Evolutionary conservation across 306 rosid species (phyloP).

Genomic region (Senna siamea): DNA sequence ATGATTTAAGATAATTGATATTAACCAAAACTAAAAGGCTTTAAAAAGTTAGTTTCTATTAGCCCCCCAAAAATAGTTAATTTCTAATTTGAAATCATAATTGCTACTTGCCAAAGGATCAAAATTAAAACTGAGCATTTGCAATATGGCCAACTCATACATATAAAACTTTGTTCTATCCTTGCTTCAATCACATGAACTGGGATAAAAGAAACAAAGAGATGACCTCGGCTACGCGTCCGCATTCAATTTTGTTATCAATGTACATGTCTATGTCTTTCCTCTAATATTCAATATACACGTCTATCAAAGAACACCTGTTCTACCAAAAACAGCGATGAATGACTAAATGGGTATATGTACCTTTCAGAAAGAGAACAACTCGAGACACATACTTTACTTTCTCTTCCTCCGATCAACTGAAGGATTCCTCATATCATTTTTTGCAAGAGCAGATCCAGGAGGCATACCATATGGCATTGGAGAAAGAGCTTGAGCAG

Average conservation of each 20-base stretch:
- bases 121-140: neutral
- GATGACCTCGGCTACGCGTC: neutral
- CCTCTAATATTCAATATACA: neutral
- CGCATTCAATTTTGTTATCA: neutral
- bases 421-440: conserved; percentile 70
- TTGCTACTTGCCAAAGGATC: neutral
- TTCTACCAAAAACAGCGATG: neutral
- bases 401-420: conserved; percentile 91
- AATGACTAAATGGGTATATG: neutral
- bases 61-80: neutral
- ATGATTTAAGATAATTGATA: too few relatives aligned
- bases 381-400: conserved; percentile 35
- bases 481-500: conserved; percentile 70
- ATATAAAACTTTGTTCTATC: neutral
- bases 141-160: neutral
- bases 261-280: neutral
- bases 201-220: neutral
- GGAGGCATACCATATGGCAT: conserved; percentile 75
- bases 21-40: neutral
- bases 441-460: conserved; percentile 66
- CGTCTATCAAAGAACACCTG: neutral
- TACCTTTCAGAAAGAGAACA: neutral
- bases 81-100: neutral
- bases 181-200: neutral
- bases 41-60: neutral